Conservation (phyloP, 2,329 filamentous ascomycete species). For the Fusarium beomiforme region DNA sequence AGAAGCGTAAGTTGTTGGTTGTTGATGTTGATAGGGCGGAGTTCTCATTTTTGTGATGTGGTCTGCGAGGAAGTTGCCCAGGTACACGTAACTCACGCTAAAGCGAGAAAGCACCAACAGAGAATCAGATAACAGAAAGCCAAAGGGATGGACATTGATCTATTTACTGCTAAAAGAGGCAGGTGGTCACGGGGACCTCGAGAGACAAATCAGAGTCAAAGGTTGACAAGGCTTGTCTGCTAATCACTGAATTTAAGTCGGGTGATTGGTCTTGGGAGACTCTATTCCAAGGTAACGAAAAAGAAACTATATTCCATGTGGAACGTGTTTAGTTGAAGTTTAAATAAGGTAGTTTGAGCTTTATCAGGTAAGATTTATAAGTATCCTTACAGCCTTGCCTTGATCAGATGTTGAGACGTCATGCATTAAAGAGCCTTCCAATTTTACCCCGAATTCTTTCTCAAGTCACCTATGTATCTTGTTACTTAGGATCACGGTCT, state of each 20-base stretch:
- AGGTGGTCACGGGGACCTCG: not conserved
- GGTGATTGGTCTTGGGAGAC: not conserved
- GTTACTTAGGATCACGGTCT: no score
- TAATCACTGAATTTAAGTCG: not conserved
- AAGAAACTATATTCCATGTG: no score
- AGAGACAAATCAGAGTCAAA: not conserved
- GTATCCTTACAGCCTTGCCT: no score
- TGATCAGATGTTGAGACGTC: no score
- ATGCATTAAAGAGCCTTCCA: no score
- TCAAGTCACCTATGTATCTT: no score
- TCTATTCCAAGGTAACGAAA: not conserved
- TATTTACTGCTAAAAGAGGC: not conserved
- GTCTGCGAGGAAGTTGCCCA: not conserved
- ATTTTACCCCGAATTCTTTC: no score
- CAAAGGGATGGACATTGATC: not conserved
- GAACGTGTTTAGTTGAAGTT: no score
- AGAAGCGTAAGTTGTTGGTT: not conserved
- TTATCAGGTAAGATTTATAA: no score
- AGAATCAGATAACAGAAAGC: not conserved
- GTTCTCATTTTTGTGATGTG: not conserved
- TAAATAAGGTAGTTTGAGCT: no score
- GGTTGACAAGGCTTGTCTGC: not conserved
- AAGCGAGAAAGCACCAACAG: not conserved
- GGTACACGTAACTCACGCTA: not conserved
- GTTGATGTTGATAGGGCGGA: accelerated